Base-by-base conservation (phyloP, 306 rosid species). In the Cucurbita moschata region DNA sequence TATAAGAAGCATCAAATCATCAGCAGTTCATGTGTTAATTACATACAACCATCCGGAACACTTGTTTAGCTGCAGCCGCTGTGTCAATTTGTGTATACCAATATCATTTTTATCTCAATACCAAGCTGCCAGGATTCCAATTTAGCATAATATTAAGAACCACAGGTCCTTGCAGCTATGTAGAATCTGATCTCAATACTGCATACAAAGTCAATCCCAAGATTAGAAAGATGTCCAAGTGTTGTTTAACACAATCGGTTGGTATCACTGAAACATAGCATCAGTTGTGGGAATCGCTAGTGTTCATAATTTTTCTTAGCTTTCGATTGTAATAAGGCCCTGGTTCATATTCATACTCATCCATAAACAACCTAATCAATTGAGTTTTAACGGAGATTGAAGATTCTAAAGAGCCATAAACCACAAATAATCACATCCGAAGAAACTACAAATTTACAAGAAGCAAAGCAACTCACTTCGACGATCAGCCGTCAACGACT, bases 401-500 rank as follows among this genome's bases (percentile, higher is more conserved):
- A 58, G 64, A 59, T 13, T 59, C 43, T 13, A 59, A 30, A 30
- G 35, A 30, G 35, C 35, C 35, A 2, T 30, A 30, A 3, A 30
- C 35, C 35, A 30, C 35, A 30, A 30, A 63, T 76, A 42, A 67
- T n/a, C 53, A 18, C 71, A 64, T 64, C 35, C 35, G 0, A 64
- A 40, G 71, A 64, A 65, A 65, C 52, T 18, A 65, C 60, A 56
- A 76, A 71, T 13, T 69, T 37, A 35, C 16, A 30, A 69, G 76
- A 21, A 74, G 69, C 16, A 52, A 52, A 74, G 50, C 49, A 70
- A 65, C 72, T 59, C 55, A 64, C 62, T 71, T 67, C 49, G 66
- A 50, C 58, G 65, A 75, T 60, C 79, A 51, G 40, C 61, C 52
- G 15, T 81, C 78, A 19, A 76, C 61, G 74, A 76, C 59, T 50